These are phyloP conservation scores for Populus hybrid DNA, from an alignment of 441 rosid species.

Conservation along the genomic window DNA sequence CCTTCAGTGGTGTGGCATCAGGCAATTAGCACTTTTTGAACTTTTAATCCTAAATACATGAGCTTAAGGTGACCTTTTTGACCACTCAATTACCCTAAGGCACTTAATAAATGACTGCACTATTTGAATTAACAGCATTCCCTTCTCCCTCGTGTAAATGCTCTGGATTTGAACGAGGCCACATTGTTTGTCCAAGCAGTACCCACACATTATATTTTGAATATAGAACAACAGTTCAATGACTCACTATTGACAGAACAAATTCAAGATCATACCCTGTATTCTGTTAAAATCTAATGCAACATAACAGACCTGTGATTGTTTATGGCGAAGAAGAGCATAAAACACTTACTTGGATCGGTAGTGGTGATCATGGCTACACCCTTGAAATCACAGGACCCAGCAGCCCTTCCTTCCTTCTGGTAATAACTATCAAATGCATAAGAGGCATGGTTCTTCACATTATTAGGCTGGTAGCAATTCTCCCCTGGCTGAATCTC, in stretches of 20 bases:
- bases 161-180: too few species aligned
- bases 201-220: slow-evolving; percentile 1
- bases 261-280: slow-evolving; percentile 4
- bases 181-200: not conserved
- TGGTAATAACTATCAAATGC: slow-evolving; percentile 98
- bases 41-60: not conserved
- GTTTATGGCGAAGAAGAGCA: not conserved
- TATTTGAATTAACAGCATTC: not conserved
- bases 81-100: slow-evolving; percentile 1
- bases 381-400: too few species aligned
- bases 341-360: slow-evolving; percentile 76
- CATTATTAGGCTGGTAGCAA: slow-evolving; percentile 91
- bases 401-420: slow-evolving; percentile 37
- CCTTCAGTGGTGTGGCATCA: slow-evolving; percentile 1
- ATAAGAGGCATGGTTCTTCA: slow-evolving; percentile 81
- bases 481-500: slow-evolving; percentile 92
- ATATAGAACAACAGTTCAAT: not conserved
- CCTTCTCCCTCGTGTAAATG: not conserved
- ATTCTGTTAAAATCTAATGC: not conserved
- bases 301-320: not conserved
- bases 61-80: not conserved
- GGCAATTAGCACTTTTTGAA: not conserved
- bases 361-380: slow-evolving; percentile 91
- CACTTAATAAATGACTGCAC: slow-evolving; percentile 7
- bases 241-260: slow-evolving; percentile 4